Conservation (phyloP, 1,284 basidiomycete species). For the Pholiota adiposa region DNA sequence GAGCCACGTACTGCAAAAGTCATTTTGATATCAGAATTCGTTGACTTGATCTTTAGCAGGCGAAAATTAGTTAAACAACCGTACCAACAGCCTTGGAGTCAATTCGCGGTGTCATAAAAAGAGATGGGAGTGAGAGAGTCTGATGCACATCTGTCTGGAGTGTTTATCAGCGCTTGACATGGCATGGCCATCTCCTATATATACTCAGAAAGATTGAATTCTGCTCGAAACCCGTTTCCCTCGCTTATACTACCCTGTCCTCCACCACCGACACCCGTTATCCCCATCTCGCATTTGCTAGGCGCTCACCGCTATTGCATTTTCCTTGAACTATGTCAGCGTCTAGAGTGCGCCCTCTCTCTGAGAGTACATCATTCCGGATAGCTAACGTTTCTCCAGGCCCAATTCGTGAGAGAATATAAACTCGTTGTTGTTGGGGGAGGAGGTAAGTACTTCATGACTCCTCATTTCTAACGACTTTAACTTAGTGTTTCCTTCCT, state of each 20-base stretch:
- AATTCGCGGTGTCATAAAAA: not conserved
- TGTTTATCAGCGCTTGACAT: slow-evolving; percentile 20
- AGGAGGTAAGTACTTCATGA: slow-evolving; percentile 71
- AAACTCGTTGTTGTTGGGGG: slow-evolving; percentile 98
- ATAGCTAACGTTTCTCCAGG: slow-evolving; percentile 48
- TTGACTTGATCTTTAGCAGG: too few relatives aligned
- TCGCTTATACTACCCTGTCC: slow-evolving; percentile 7
- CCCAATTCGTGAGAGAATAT: slow-evolving; percentile 93
- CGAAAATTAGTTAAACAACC: too few relatives aligned
- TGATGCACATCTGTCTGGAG: not conserved
- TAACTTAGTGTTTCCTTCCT: too few relatives aligned
- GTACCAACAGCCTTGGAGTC: not conserved
- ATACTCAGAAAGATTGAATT: slow-evolving; percentile 11
- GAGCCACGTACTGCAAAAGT: too few relatives aligned
- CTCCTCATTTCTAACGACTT: not conserved
- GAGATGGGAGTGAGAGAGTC: not conserved
- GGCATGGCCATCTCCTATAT: slow-evolving; percentile 15
- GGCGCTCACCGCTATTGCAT: too few relatives aligned
- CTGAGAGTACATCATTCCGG: not conserved
- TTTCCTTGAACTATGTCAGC: too few relatives aligned
- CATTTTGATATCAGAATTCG: too few relatives aligned
- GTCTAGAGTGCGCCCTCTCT: not conserved
- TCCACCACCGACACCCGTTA: too few relatives aligned
- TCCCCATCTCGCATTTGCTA: too few relatives aligned
- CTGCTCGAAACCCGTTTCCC: slow-evolving; percentile 14